These are phyloP conservation scores for Glycine tomentella DNA, from an alignment of 306 rosid species.

Conservation along the genomic window DNA sequence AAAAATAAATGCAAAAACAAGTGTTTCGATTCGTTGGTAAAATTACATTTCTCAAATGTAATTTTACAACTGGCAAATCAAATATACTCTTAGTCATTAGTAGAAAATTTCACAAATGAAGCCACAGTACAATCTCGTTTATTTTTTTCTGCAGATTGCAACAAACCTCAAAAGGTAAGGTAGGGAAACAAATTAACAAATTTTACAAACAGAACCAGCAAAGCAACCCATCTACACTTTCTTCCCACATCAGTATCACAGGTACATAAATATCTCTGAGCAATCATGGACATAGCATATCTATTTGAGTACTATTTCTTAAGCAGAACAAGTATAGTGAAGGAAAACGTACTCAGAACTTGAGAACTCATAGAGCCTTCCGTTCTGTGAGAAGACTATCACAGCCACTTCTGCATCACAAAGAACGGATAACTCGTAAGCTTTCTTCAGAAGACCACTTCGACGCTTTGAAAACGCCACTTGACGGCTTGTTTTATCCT, in stretches of 20 bases:
- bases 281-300: conserved; percentile 10
- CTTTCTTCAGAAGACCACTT: conserved; percentile 72
- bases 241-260: not conserved
- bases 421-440: conserved; percentile 71
- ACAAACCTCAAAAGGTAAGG: not conserved
- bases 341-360: conserved; percentile 64
- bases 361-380: conserved; percentile 66
- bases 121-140: not conserved
- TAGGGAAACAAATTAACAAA: conserved; percentile 5
- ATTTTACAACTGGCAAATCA: too few species aligned
- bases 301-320: not conserved
- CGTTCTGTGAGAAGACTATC: conserved; percentile 73
- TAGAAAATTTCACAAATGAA: not conserved
- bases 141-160: not conserved
- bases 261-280: not conserved
- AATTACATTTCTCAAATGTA: too few species aligned
- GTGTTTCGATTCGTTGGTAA: too few species aligned
- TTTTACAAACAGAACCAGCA: not conserved
- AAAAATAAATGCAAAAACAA: too few species aligned
- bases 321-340: not conserved
- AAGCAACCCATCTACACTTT: not conserved
- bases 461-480: conserved; percentile 73
- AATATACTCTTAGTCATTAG: too few species aligned
- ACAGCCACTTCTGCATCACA: conserved; percentile 72
- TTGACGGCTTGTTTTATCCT: conserved; percentile 63